Evolutionary conservation across 345 rosid genomes (phyloP).

Genomic region (Eutrema japonicum): DNA sequence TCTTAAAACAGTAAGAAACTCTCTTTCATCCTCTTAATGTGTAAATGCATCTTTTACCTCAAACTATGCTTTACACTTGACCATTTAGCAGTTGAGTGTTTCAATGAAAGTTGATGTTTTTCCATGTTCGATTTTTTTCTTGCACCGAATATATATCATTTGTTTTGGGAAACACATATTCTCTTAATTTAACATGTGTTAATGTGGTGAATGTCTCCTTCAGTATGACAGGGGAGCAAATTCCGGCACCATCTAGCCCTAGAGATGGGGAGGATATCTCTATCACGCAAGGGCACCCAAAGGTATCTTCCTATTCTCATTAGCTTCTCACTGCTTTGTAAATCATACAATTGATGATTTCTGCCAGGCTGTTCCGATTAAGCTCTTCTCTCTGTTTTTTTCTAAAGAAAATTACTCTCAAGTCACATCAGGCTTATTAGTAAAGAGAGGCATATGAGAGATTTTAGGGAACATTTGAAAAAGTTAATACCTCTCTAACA

Average conservation of each 20-base stretch:
- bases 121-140: conserved; percentile 17
- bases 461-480: conserved; percentile 9
- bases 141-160: conserved; percentile 26
- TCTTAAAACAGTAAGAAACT: not conserved
- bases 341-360: conserved; percentile 15
- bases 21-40: conserved; percentile 20
- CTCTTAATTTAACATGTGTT: conserved; percentile 30
- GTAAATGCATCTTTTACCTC: conserved; percentile 25
- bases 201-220: conserved; percentile 43
- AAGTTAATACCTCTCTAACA: conserved; percentile 12
- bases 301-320: conserved; percentile 51
- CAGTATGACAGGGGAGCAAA: conserved; percentile 97
- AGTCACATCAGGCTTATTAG: conserved; percentile 24
- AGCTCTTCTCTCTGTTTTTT: conserved; percentile 9
- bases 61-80: conserved; percentile 21
- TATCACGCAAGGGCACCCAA: conserved; percentile 56
- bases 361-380: conserved; percentile 19
- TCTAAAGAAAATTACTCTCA: not conserved
- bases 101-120: conserved; percentile 2
- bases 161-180: conserved; percentile 21
- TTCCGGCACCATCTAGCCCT: conserved; percentile 86
- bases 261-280: conserved; percentile 82
- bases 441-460: conserved; percentile 10
- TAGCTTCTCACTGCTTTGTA: conserved; percentile 19
- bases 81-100: conserved; percentile 3